These are phyloP conservation scores for Fusarium ramigenum DNA, from an alignment of 2,329 filamentous ascomycete species.

Conservation along the genomic window DNA sequence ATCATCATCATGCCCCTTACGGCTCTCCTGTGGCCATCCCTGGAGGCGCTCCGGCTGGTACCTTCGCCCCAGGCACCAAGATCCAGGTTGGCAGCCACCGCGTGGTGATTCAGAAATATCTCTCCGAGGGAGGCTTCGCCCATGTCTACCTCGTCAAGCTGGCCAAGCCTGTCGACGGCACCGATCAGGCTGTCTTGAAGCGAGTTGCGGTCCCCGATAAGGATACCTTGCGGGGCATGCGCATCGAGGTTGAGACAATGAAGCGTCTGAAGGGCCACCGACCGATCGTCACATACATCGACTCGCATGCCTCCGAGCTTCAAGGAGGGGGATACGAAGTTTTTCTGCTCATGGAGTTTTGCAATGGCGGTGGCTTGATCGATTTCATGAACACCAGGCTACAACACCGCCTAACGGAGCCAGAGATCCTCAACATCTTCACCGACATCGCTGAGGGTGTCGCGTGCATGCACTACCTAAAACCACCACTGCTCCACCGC, in stretches of 20 bases:
- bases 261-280: constrained; percentile 98
- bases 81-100: constrained; percentile 94
- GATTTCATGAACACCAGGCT: constrained; percentile 99
- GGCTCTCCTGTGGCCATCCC: constrained; percentile 54
- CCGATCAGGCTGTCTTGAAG: constrained; percentile 87
- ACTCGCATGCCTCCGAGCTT: constrained; percentile 95
- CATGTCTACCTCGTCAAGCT: constrained; percentile 97
- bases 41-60: constrained; percentile 74
- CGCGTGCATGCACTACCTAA: constrained; percentile 98
- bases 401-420: constrained; percentile 95
- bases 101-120: constrained; percentile 94
- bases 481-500: constrained; percentile 89
- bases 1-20: constrained; percentile 56
- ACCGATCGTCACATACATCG: constrained; percentile 97
- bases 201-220: constrained; percentile 97
- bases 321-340: constrained; percentile 96
- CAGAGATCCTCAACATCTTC: constrained; percentile 97
- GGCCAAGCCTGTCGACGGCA: constrained; percentile 77
- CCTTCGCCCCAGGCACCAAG: constrained; percentile 92
- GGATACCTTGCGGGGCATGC: constrained; percentile 92
- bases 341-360: constrained; percentile 98
- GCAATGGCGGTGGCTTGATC: constrained; percentile 92
- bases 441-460: constrained; percentile 95
- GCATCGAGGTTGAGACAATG: constrained; percentile 99
- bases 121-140: constrained; percentile 97